Evolutionary conservation across 192 early-diverging fungal species (phyloP).

Genomic region (Oehlia diaphana): DNA sequence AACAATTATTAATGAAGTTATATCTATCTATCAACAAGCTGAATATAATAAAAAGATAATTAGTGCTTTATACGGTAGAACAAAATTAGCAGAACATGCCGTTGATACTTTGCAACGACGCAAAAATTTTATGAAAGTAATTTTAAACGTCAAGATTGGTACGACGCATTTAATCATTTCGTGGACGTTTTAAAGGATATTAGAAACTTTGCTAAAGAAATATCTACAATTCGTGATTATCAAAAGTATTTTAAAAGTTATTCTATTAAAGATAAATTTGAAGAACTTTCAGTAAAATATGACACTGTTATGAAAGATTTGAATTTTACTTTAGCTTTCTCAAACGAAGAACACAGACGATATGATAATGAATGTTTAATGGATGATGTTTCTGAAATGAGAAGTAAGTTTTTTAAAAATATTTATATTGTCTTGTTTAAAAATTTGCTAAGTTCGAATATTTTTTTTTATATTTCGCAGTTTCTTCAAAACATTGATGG

Average conservation of each 20-base stretch:
- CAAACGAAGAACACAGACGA: background rate
- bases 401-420: too few relatives aligned
- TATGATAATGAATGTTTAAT: too few relatives aligned
- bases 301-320: background rate
- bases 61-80: background rate
- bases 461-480: too few relatives aligned
- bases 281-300: background rate
- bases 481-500: too few relatives aligned
- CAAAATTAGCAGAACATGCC: background rate
- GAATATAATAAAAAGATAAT: conserved; percentile 8
- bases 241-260: background rate
- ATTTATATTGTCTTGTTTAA: too few relatives aligned
- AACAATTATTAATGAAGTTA: too few relatives aligned
- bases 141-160: background rate
- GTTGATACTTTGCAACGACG: background rate
- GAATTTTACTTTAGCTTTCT: background rate
- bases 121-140: background rate
- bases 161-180: background rate
- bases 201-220: background rate
- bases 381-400: too few relatives aligned
- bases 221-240: background rate
- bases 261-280: background rate
- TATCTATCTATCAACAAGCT: background rate
- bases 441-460: too few relatives aligned
- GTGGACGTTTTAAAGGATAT: conserved; percentile 1